Evolutionary conservation across 768 basidiomycete species (phyloP).

Genomic region (Boletus edulis): DNA sequence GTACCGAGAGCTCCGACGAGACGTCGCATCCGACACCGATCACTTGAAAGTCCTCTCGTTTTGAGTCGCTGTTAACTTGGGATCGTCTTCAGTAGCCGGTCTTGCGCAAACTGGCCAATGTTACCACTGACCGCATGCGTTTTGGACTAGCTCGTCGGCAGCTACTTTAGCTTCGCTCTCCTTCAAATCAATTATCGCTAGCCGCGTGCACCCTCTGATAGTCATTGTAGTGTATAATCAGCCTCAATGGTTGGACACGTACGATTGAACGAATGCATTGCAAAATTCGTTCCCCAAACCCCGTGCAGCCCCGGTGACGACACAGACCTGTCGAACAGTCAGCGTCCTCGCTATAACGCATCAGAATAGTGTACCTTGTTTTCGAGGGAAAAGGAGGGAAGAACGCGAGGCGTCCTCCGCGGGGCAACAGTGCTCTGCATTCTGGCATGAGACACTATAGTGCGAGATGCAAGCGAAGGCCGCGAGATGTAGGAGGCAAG

Average conservation of each 20-base stretch:
- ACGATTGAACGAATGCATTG: constrained; percentile 87
- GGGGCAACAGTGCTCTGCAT: constrained; percentile 28
- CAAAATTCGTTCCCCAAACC: constrained; percentile 92
- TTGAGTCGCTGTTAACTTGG: constrained; percentile 53
- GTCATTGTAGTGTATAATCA: constrained; percentile 3
- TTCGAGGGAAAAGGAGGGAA: constrained; percentile 77
- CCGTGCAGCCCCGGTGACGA: constrained; percentile 91
- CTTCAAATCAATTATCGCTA: constrained; percentile 83
- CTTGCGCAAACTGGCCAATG: constrained; percentile 20
- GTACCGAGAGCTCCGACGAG: constrained; percentile 74
- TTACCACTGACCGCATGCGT: constrained; percentile 46
- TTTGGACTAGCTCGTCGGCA: constrained; percentile 62
- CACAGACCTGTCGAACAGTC: constrained; percentile 59
- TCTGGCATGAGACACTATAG: constrained; percentile 8
- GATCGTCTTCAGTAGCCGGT: constrained; percentile 28
- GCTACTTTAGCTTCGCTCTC: constrained; percentile 63
- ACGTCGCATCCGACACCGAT: constrained; percentile 88
- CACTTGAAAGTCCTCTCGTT: constrained; percentile 57
- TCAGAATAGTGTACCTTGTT: constrained; percentile 51
- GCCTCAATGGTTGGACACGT: neutral
- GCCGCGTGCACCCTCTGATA: constrained; percentile 69
- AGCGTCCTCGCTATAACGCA: neutral
- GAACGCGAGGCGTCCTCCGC: constrained; percentile 42
- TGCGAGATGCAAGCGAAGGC: constrained; percentile 12
- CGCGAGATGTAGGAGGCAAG: constrained; percentile 16